Evolutionary conservation across 1,139 yeast species (phyloP), one percentile per base, ranked within the genome.

Genomic region (Oligophagozyma castellii): DNA sequence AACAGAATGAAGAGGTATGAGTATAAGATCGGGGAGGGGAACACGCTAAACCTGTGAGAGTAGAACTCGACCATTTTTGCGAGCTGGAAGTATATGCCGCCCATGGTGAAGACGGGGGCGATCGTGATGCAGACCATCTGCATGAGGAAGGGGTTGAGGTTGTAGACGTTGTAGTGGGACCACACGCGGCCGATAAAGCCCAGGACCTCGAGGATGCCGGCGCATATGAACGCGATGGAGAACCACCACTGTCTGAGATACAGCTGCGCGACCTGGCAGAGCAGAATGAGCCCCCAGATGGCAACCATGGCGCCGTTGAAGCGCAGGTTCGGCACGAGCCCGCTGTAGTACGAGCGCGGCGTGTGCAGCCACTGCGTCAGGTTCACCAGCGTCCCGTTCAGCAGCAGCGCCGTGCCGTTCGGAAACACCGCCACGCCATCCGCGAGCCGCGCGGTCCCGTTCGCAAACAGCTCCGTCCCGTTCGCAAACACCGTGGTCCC

Each of bases 81-180:
- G 43, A 83, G 63, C 29, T 76, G 56, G 44, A 70, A 79, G 55
- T 84, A 84, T 5, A 84, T 63, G 4, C 93, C 95, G 3, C 79
- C 95, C 84, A 81, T 79, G 31, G 80, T 63, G 51, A 86, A 83
- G 5, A 89, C 89, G 0, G 95, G 95, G 0, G 84, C 89, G 30
- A 84, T 58, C 0, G 93, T 81, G 36, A 83, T 59, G 34, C 77
- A 59, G 29, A 75, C 67, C 38, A 73, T 69, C 52, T 84, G 94
- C 37, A 73, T 54, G 31, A 80, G 53, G 48, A 63, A 84, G 28
- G 59, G 59, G 35, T 65, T 51, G 29, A 57, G 38, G 27, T 56
- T 49, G n/a, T 36, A 24, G 3, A 57, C 49, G 36, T 67, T 54
- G 35, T 59, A 56, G 29, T 60, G 52, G 4, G 66, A 51, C 28